phyloP scores from a whole-genome alignment of 2,329 filamentous ascomycete species.

The Epichloe elymi region DNA sequence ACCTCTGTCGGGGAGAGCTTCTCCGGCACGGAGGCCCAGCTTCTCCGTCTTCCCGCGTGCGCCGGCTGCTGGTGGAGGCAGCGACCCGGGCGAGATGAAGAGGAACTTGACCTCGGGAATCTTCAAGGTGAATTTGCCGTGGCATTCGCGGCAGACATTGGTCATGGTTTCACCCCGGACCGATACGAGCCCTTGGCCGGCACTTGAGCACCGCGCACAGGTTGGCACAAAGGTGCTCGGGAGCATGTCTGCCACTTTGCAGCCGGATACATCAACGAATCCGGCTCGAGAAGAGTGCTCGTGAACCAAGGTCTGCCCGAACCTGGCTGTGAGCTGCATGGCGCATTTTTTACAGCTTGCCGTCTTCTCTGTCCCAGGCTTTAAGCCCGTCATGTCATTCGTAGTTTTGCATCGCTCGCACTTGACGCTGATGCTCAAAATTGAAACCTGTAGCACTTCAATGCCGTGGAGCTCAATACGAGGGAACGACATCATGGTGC shows the following conservation, averaged over 20 bases:
- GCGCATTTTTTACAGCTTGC: conserved; percentile 48
- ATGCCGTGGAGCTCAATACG: conserved; percentile 64
- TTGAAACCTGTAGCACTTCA: conserved; percentile 57
- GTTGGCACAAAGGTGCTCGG: conserved; percentile 70
- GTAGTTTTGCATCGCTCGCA: conserved; percentile 67
- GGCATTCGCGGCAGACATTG: conserved; percentile 68
- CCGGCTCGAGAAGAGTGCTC: conserved; percentile 60
- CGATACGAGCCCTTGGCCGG: conserved; percentile 54
- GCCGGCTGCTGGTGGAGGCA: conserved; percentile 25
- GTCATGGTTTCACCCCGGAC: conserved; percentile 61
- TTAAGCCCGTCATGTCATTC: conserved; percentile 56
- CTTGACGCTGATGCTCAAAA: conserved; percentile 58
- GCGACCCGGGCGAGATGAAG: conserved; percentile 46
- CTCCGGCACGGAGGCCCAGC: conserved; percentile 43
- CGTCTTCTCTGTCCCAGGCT: conserved; percentile 37
- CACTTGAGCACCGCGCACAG: conserved; percentile 61
- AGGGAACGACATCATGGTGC: conserved; percentile 69
- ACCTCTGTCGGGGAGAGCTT: conserved; percentile 39
- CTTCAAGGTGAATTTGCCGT: conserved; percentile 67
- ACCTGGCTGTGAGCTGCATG: conserved; percentile 36
- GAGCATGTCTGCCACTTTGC: conserved; percentile 62
- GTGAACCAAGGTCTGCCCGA: conserved; percentile 59
- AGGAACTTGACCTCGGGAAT: conserved; percentile 70
- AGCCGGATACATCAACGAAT: conserved; percentile 65
- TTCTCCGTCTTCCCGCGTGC: conserved; percentile 36